Conservation (phyloP, 768 basidiomycete genomes). For the Symmetrospora coprosmae region DNA sequence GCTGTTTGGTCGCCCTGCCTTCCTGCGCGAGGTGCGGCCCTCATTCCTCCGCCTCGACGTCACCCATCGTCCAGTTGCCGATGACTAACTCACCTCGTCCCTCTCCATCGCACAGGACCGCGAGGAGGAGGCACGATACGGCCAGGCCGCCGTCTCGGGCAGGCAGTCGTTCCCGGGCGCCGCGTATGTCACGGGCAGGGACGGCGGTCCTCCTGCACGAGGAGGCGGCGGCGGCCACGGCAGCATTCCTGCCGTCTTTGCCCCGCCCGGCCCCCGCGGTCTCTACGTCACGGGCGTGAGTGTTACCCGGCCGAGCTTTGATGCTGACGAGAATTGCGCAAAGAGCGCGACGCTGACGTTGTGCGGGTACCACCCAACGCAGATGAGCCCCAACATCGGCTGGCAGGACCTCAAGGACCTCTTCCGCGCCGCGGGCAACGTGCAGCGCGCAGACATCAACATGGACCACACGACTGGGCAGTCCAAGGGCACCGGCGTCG, state of each 20-base stretch:
- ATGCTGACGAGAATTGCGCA: conserved; percentile 61
- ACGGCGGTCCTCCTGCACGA: conserved; percentile 28
- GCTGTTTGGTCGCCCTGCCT: conserved; percentile 84
- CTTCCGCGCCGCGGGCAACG: conserved; percentile 87
- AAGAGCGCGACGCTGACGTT: no score
- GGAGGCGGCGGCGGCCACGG: conserved; percentile 24
- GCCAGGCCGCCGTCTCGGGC: conserved; percentile 84
- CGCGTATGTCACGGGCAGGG: conserved; percentile 22
- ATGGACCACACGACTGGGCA: conserved; percentile 71
- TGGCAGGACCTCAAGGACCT: conserved; percentile 98
- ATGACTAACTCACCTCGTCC: background rate
- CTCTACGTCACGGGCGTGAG: conserved; percentile 23
- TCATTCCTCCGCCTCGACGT: background rate
- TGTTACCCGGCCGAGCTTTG: conserved; percentile 39
- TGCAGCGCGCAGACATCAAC: conserved; percentile 89
- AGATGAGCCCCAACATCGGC: conserved; percentile 93
- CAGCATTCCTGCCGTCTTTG: conserved; percentile 16
- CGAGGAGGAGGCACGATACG: conserved; percentile 88
- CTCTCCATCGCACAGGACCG: conserved; percentile 55
- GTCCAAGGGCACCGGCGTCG: conserved; percentile 94
- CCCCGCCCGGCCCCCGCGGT: conserved; percentile 15
- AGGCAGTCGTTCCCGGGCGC: conserved; percentile 31
- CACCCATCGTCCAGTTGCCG: background rate
- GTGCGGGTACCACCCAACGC: background rate
- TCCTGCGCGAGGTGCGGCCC: conserved; percentile 71